Base-by-base conservation (phyloP, 768 basidiomycete species). In the Trichaptum fuscoviolaceum region DNA sequence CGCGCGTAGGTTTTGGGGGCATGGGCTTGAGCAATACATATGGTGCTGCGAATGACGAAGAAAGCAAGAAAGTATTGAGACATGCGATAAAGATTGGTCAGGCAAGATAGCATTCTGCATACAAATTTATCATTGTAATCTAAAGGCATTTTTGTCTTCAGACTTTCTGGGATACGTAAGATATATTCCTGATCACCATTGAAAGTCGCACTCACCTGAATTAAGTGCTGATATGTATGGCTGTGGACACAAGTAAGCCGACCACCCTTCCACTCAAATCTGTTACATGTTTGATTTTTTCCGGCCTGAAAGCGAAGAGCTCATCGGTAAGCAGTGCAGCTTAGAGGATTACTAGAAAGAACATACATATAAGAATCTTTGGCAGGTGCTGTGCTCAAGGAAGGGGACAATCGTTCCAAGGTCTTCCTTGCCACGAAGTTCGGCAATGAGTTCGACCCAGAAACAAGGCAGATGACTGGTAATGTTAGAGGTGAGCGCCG, bases 341-440 rank as follows among this genome's bases (percentile, higher is more conserved):
- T 4, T 12, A 52, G n/a, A n/a, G 30, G 30, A 30, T 3, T 30
- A 30, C 30, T 8, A 3, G 30, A 15, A 52, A 52, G 42, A 52
- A 52, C 5, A 15, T n/a, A 52, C 20, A 12, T 52, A 20, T 15
- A 52, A n/a, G 23, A n/a, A 25, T 24, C n/a, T 7, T 15, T 30
- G n/a, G 26, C 25, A 67, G 66, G 66, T 24, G 62, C 63, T 10
- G 62, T 67, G 10, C 30, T 67, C 24, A 63, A 62, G 35, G 66
- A 67, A 64, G 63, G 57, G 8, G 52, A 67, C 35, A 67, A 64
- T 57, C 66, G 66, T 24, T 63, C 61, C 1, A 67, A 67, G 64
- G 66, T 67, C 8, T 67, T 67, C 60, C 66, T 67, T 36, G 62
- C 61, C 62, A 67, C 63, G 18, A 67, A 67, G 35, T 66, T 66